Conservation (phyloP, 148 eudicot genomes). For the Cornus suecica region DNA sequence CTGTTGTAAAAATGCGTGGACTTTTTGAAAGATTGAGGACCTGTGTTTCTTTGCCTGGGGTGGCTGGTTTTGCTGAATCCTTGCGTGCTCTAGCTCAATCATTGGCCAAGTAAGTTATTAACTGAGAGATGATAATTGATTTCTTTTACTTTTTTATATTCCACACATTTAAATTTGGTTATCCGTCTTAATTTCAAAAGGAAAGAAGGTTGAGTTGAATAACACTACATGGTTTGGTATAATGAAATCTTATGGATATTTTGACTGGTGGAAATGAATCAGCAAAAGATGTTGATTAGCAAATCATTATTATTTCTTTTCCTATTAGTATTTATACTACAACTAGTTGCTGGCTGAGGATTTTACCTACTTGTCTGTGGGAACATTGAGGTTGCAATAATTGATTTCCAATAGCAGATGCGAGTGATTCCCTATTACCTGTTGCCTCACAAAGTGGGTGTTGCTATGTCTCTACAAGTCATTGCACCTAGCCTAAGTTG, state of each 20-base stretch:
- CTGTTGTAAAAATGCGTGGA: constrained; percentile 83
- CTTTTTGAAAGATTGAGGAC: constrained; percentile 73
- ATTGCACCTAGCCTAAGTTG: neutral
- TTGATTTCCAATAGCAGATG: neutral
- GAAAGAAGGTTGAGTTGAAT: neutral
- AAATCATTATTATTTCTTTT: no score
- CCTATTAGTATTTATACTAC: neutral
- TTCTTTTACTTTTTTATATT: neutral
- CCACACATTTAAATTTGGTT: neutral
- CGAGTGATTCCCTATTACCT: neutral
- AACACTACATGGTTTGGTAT: neutral
- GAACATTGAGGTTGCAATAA: neutral
- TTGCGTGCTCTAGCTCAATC: constrained; percentile 77
- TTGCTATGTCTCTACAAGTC: neutral
- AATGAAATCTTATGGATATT: neutral
- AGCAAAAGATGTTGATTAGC: no score
- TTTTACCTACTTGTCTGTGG: neutral
- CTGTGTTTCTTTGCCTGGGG: constrained; percentile 66
- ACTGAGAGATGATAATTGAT: neutral
- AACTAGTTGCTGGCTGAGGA: neutral
- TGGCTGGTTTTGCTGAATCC: constrained; percentile 72
- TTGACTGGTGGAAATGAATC: no score
- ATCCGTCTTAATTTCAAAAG: neutral
- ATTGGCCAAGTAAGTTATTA: constrained; percentile 57
- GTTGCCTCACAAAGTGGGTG: neutral